Evolutionary conservation across 1,139 yeast species (phyloP), one percentile per base, ranked within the genome.

Genomic region (Eremothecium sinecaudum): DNA sequence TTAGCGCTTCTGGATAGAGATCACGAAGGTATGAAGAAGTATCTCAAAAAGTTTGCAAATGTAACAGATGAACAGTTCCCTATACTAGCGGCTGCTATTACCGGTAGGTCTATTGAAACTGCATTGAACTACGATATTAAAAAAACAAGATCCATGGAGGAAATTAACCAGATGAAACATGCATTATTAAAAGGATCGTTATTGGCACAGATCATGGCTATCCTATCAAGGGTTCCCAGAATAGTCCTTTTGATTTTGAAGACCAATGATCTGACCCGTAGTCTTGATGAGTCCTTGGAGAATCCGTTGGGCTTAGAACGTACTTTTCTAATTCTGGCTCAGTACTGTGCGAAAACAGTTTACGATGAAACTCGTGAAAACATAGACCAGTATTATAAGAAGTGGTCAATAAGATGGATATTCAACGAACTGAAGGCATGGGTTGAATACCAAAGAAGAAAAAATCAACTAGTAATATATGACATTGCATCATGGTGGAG

Each of bases 241-340:
- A 74, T 87, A 20, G 94, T 90, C 18, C 60, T 92, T 29, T 67
- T 90, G 43, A 82, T 92, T 37, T 64, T 92, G 49, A 92, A 92
- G 55, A 92, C 99, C 0, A 90, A 92, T 54, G 99, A 92, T 62
- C 66, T 92, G 39, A 86, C 94, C 0, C 68, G 99, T 48, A 79
- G 77, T 45, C 64, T 90, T 34, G 98, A 90, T 58, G 97, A 90
- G 50, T 69, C 73, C 41, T 66, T 90, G 39, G 72, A 80, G 31
- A 76, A 78, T 43, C 94, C 96, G 0, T 62, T 87, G 31, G 97
- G 97, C 0, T 81, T 86, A 2, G 90, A 82, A 54, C 66, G 95
- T 38, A 80, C 94, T 0, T 90, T 90, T 48, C 61, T 87, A 45
- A 84, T 90, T 33, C 71, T 90, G 79, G 93, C 95, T 2, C 73